Evolutionary conservation across 371 early-diverging fungal genomes (phyloP).

Genomic region (Smittium culicis): DNA sequence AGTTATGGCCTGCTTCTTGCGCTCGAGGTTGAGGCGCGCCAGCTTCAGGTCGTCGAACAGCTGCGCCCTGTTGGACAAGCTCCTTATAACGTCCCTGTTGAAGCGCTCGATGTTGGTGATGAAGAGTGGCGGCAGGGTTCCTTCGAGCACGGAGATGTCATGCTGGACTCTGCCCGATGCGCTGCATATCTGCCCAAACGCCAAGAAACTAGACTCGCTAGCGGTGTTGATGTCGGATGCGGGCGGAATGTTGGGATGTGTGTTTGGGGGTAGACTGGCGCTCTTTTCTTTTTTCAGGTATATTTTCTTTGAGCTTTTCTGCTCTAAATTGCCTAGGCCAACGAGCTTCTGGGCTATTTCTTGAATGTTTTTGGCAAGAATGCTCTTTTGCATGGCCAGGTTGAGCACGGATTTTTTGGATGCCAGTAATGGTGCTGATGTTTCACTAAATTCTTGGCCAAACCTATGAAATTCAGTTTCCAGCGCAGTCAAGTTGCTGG

Average conservation of each 20-base stretch:
- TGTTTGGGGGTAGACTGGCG: no score
- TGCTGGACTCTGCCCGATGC: background rate
- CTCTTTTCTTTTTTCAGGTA: background rate
- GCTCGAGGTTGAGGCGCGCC: conserved; percentile 28
- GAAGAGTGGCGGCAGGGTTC: background rate
- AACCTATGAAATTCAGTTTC: background rate
- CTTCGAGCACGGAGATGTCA: background rate
- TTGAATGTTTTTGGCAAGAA: background rate
- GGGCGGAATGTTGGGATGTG: no score
- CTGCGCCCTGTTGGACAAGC: conserved; percentile 22
- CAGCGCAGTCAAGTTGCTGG: background rate
- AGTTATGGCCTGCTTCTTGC: conserved; percentile 31
- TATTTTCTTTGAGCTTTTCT: background rate
- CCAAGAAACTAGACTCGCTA: background rate
- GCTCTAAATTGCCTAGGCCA: background rate
- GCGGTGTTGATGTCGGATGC: background rate
- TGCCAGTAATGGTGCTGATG: background rate
- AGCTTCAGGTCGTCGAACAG: conserved; percentile 30
- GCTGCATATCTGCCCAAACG: background rate
- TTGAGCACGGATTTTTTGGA: background rate
- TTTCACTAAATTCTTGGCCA: background rate
- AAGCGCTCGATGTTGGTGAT: conserved; percentile 3
- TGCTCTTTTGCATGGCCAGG: background rate
- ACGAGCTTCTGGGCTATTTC: background rate
- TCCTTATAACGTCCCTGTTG: conserved; percentile 18